Evolutionary conservation across 768 basidiomycete genomes (phyloP).

Genomic region (Sarcodon sp.): DNA sequence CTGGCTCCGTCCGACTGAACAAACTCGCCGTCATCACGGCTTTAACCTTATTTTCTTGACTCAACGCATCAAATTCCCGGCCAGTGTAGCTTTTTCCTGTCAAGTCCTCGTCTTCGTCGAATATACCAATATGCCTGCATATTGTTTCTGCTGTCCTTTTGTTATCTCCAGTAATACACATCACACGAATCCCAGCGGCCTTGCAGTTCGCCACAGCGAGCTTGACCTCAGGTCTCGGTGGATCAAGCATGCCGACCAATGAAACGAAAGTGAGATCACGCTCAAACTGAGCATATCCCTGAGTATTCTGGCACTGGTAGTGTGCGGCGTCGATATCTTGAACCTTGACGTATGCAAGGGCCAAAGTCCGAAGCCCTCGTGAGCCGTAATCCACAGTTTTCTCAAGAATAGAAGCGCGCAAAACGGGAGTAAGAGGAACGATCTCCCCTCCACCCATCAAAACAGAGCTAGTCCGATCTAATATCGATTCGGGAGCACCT

Average conservation of each 20-base stretch:
- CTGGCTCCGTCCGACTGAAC: slow-evolving; percentile 90
- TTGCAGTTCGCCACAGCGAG: slow-evolving; percentile 81
- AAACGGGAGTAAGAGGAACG: slow-evolving; percentile 48
- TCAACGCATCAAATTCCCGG: slow-evolving; percentile 75
- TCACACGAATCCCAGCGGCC: slow-evolving; percentile 88
- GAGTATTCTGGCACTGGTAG: slow-evolving; percentile 68
- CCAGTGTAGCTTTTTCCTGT: slow-evolving; percentile 96
- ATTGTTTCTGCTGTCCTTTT: slow-evolving; percentile 97
- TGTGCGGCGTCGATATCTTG: slow-evolving; percentile 66
- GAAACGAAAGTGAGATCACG: slow-evolving; percentile 89
- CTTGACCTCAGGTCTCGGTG: slow-evolving; percentile 88
- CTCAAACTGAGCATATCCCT: slow-evolving; percentile 86
- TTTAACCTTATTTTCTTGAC: slow-evolving; percentile 65
- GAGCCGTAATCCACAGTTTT: slow-evolving; percentile 64
- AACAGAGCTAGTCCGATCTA: slow-evolving; percentile 76
- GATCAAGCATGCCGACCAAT: slow-evolving; percentile 95
- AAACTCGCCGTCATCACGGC: slow-evolving; percentile 83
- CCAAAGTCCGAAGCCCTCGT: slow-evolving; percentile 81
- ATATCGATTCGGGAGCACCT: slow-evolving; percentile 90
- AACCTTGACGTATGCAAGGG: slow-evolving; percentile 76
- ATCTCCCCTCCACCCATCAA: slow-evolving; percentile 44
- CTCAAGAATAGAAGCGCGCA: slow-evolving; percentile 49
- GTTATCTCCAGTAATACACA: slow-evolving; percentile 98
- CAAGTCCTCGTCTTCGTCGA: slow-evolving; percentile 74
- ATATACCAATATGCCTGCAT: slow-evolving; percentile 92